Evolutionary conservation across 495 filamentous ascomycete genomes (phyloP).

Genomic region (Aspergillus olivimuriae): DNA sequence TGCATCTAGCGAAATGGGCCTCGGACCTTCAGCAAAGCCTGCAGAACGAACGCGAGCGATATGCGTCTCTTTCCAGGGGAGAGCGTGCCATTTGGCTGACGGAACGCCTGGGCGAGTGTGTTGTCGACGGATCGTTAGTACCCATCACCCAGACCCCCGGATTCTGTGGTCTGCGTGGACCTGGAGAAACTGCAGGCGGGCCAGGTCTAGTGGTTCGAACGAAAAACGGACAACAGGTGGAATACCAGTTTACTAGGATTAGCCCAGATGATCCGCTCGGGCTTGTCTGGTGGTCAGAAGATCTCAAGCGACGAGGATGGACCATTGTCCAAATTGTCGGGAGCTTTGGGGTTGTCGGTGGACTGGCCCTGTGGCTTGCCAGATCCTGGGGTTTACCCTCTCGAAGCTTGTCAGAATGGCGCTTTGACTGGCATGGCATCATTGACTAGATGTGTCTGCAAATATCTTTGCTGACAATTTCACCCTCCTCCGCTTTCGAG

Average conservation of each 20-base stretch:
- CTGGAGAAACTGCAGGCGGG: constrained; percentile 19
- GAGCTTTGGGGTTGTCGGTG: constrained; percentile 65
- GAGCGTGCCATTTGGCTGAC: constrained; percentile 78
- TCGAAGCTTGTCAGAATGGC: constrained; percentile 31
- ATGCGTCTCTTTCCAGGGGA: constrained; percentile 59
- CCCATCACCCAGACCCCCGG: constrained; percentile 37
- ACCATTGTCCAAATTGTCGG: constrained; percentile 73
- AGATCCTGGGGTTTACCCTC: constrained; percentile 39
- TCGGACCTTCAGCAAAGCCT: constrained; percentile 79
- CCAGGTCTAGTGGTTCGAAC: constrained; percentile 22
- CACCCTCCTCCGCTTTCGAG: background rate
- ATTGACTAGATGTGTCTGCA: constrained; percentile 6
- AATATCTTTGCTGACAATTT: background rate
- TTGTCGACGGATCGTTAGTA: constrained; percentile 64
- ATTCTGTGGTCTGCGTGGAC: constrained; percentile 20
- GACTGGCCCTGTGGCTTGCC: constrained; percentile 60
- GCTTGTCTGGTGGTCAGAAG: constrained; percentile 62
- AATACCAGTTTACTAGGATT: constrained; percentile 28
- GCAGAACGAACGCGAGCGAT: constrained; percentile 72
- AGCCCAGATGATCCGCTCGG: constrained; percentile 69
- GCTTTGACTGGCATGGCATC: constrained; percentile 22
- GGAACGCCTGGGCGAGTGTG: constrained; percentile 65
- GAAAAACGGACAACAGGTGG: constrained; percentile 13
- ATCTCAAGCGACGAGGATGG: constrained; percentile 59
- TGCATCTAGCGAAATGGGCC: constrained; percentile 85